Evolutionary conservation across 176 grass and related monocot species (phyloP).

Genomic region (Oryza longistaminata): DNA sequence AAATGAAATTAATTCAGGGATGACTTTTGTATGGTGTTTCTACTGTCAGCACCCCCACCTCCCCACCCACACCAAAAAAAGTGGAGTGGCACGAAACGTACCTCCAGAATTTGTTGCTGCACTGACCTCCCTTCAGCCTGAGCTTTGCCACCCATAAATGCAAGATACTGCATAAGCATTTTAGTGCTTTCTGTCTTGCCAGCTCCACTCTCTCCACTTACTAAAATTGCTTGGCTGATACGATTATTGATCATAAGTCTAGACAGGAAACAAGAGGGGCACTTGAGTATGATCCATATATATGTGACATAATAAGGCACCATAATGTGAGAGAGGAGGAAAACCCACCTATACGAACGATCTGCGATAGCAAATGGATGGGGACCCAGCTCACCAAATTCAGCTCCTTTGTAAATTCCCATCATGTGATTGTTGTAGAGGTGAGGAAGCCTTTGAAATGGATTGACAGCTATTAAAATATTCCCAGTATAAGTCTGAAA

Average conservation of each 20-base stretch:
- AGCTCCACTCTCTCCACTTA: slow-evolving; percentile 93
- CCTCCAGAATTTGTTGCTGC: slow-evolving; percentile 88
- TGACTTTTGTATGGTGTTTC: no score
- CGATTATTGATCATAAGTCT: slow-evolving; percentile 81
- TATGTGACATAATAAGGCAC: neutral
- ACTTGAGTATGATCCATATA: slow-evolving; percentile 17
- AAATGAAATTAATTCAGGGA: neutral
- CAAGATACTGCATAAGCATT: slow-evolving; percentile 91
- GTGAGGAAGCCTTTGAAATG: slow-evolving; percentile 88
- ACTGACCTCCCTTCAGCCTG: slow-evolving; percentile 74
- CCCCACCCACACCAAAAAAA: neutral
- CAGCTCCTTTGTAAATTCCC: slow-evolving; percentile 84
- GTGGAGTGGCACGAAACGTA: slow-evolving; percentile 29
- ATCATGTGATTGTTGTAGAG: slow-evolving; percentile 96
- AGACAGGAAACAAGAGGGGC: slow-evolving; percentile 24
- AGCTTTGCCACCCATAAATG: slow-evolving; percentile 78
- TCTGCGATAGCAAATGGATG: slow-evolving; percentile 97
- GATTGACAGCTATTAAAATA: slow-evolving; percentile 97
- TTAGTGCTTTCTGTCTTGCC: slow-evolving; percentile 96
- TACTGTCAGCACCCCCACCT: neutral
- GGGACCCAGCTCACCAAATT: slow-evolving; percentile 86
- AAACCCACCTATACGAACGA: slow-evolving; percentile 72
- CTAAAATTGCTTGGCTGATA: slow-evolving; percentile 85
- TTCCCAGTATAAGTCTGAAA: slow-evolving; percentile 94
- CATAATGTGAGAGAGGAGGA: neutral